Evolutionary conservation across 2,329 filamentous ascomycete genomes (phyloP).

Genomic region (Ophiostoma pallidulum): DNA sequence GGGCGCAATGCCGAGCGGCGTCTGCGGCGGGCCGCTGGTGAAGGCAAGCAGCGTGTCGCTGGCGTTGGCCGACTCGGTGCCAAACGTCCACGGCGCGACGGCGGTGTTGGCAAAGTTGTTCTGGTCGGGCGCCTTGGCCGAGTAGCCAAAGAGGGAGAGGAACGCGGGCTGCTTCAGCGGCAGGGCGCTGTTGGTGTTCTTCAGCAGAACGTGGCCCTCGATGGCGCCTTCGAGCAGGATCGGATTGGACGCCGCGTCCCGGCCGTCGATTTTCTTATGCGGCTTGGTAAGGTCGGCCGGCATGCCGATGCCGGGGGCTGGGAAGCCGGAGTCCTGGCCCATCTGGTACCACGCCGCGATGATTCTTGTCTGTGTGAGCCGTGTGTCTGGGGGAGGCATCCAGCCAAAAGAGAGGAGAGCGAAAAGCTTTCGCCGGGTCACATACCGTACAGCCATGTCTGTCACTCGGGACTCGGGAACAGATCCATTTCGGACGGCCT

Average conservation of each 20-base stretch:
- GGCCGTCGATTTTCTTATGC: slow-evolving; percentile 45
- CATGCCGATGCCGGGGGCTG: slow-evolving; percentile 42
- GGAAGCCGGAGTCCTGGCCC: slow-evolving; percentile 40
- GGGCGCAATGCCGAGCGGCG: slow-evolving; percentile 22
- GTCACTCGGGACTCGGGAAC: slow-evolving; percentile 43
- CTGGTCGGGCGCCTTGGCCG: slow-evolving; percentile 37
- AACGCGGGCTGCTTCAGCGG: slow-evolving; percentile 41
- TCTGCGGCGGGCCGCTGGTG: background rate
- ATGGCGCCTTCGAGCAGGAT: slow-evolving; percentile 46
- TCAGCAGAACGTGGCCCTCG: slow-evolving; percentile 55
- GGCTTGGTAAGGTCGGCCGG: slow-evolving; percentile 37
- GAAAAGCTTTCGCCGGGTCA: background rate
- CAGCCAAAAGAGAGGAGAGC: too few relatives aligned
- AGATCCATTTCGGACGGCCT: slow-evolving; percentile 51
- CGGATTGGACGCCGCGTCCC: slow-evolving; percentile 35
- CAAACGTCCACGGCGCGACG: slow-evolving; percentile 30
- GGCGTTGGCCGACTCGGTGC: slow-evolving; percentile 25
- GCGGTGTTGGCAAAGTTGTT: slow-evolving; percentile 29
- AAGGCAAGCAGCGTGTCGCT: slow-evolving; percentile 6
- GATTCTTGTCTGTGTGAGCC: slow-evolving; percentile 23
- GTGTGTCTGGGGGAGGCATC: slow-evolving; percentile 17
- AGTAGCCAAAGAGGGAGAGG: slow-evolving; percentile 55
- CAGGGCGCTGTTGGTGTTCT: slow-evolving; percentile 47
- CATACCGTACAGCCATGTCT: slow-evolving; percentile 20
- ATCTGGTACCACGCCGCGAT: slow-evolving; percentile 49